phyloP scores from a whole-genome alignment of 148 eudicot species.

The Rhododendron kiyosumense region DNA sequence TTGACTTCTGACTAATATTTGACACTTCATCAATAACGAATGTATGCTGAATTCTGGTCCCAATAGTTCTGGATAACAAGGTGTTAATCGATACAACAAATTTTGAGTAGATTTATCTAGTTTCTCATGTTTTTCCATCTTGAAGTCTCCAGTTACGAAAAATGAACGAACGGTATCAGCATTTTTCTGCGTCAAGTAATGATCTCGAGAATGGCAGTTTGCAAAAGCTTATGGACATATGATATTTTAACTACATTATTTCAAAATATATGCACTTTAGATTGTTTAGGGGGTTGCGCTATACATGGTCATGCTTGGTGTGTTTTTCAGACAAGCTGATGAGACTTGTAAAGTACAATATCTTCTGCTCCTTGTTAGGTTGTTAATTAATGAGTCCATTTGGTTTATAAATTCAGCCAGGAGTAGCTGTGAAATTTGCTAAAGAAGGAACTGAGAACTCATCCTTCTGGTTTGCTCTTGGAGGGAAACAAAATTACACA shows the following conservation, averaged over 20 bases:
- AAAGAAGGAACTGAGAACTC: slow-evolving; percentile 99
- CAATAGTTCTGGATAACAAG: neutral
- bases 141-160: neutral
- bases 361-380: neutral
- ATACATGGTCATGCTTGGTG: slow-evolving; percentile 1
- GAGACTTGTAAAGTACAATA: neutral
- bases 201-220: neutral
- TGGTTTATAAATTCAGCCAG: slow-evolving; percentile 53
- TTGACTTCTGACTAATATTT: neutral
- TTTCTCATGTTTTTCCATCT: neutral
- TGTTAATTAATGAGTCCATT: neutral
- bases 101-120: neutral
- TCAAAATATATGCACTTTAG: neutral
- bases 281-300: neutral
- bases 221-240: neutral
- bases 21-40: neutral
- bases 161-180: neutral
- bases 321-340: neutral
- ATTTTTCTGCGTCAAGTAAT: neutral
- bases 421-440: slow-evolving; percentile 63
- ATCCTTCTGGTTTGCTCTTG: slow-evolving; percentile 87
- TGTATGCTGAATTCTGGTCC: neutral
- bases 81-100: neutral
- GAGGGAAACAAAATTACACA: slow-evolving; percentile 82
- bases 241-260: neutral